Conservation (phyloP, 306 rosid species). For the Cucurbita moschata region DNA sequence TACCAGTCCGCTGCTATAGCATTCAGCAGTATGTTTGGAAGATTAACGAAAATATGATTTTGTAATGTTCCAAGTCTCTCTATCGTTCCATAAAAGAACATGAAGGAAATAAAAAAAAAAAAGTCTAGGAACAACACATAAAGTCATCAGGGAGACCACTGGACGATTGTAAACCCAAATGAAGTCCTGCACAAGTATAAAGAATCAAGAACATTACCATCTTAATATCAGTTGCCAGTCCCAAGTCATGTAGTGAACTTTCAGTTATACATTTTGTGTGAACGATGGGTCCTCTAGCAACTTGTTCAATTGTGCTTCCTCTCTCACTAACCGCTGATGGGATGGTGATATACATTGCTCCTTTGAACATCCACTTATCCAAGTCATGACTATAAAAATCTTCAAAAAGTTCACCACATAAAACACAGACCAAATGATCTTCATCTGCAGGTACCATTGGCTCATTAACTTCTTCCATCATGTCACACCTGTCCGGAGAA, state of each 20-base stretch:
- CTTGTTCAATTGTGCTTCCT: conserved; percentile 10
- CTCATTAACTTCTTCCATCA: conserved; percentile 18
- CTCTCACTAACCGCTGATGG: conserved; percentile 23
- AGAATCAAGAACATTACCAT: conserved; percentile 30
- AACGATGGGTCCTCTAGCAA: conserved; percentile 50
- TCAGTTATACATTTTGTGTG: conserved; percentile 57
- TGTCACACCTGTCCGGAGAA: conserved; percentile 14
- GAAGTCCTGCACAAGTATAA: conserved; percentile 9
- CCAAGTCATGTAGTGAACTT: conserved; percentile 26
- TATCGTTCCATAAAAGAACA: not conserved
- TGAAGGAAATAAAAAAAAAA: no score
- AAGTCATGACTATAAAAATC: conserved; percentile 52
- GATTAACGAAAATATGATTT: not conserved
- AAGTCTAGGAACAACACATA: not conserved
- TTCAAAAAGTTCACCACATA: conserved; percentile 81
- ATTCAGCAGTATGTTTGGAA: not conserved
- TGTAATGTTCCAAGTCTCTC: not conserved
- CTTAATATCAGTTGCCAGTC: conserved; percentile 22
- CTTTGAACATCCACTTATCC: conserved; percentile 76
- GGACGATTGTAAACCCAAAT: not conserved
- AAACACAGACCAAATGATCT: conserved; percentile 51
- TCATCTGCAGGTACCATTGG: conserved; percentile 61
- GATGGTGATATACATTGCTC: conserved; percentile 34
- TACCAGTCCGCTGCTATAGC: not conserved
- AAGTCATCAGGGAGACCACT: not conserved